Base-by-base conservation (phyloP, 179 eudicot species). In the Heliamphora pulchella region DNA sequence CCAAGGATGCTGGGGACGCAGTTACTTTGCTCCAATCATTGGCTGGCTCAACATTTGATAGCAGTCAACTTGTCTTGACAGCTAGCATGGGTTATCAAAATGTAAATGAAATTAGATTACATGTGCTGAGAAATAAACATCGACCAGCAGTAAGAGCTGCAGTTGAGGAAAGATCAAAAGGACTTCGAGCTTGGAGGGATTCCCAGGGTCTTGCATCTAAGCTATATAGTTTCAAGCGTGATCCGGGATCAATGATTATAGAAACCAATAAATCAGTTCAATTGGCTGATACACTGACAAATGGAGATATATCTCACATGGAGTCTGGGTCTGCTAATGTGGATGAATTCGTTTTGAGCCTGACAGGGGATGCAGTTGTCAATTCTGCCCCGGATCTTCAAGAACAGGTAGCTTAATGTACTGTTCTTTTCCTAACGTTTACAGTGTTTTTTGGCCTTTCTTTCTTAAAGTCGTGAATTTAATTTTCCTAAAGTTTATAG, bases 1-100 rank as follows among this genome's bases (percentile, higher is more conserved):
- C 99, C 71, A 96, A 94, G 84, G 99, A 96, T 86, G 99, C 98
- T 71, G 99, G 99, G 54, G 99, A 96, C 87, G 99, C 99, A 59
- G 89, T 96, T 78, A 94, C 98, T 20, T 90, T 96, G 84, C 89
- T 96, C 89, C 99, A 96, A 76, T 90, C 99, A 68, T 87, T 96
- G 66, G 93, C 98, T 82, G 93, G 99, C 62, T 96, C 99, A 73
- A 94, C 99, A 74, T 96, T 96, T 83, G 99, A 96, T 88, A 96
- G 99, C 84, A 96, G 99, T 86, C 99, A 96, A 86, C 92, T 96
- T 80, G 99, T 96, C 48, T 85, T 96, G 84, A 96, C 99, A 31
- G 99, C 99, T 82, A 88, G 96, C 89, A 94, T 94, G 99, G 99
- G 99, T 55, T 96, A 86, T 85, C 99, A 87, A 83, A 94, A 91